phyloP scores from a whole-genome alignment of 148 eudicot species.

The Oxyria digyna region DNA sequence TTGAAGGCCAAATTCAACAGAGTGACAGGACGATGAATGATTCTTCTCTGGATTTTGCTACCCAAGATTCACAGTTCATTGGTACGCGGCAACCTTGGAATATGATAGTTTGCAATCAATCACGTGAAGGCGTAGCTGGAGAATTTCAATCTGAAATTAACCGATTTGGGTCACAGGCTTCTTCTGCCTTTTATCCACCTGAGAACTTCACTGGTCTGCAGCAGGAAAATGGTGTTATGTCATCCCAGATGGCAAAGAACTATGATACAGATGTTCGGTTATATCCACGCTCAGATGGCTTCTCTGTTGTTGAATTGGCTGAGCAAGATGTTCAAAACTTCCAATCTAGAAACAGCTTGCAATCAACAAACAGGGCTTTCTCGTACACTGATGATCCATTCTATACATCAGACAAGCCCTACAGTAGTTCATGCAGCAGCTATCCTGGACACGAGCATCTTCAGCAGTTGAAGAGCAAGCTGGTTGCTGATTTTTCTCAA shows the following conservation, averaged over 20 bases:
- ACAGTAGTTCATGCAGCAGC: slow-evolving; percentile 18
- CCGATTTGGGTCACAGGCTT: slow-evolving; percentile 15
- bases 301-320: slow-evolving; percentile 14
- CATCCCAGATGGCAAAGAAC: slow-evolving; percentile 18
- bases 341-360: slow-evolving; percentile 20
- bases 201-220: slow-evolving; percentile 18
- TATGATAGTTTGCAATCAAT: slow-evolving; percentile 8
- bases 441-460: slow-evolving; percentile 38
- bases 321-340: slow-evolving; percentile 19
- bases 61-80: slow-evolving; percentile 12
- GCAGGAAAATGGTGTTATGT: slow-evolving; percentile 16
- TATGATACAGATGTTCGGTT: slow-evolving; percentile 20
- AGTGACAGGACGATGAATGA: slow-evolving; percentile 17
- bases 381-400: slow-evolving; percentile 25
- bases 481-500: slow-evolving; percentile 37
- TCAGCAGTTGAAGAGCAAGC: slow-evolving; percentile 45
- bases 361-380: slow-evolving; percentile 22
- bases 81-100: slow-evolving; percentile 24
- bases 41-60: slow-evolving; percentile 15
- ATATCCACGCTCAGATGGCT: slow-evolving; percentile 25
- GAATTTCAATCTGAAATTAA: slow-evolving; percentile 13
- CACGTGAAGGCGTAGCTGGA: slow-evolving; percentile 12
- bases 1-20: slow-evolving; percentile 16
- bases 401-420: slow-evolving; percentile 19
- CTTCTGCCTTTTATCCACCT: slow-evolving; percentile 15